Evolutionary conservation across 1,139 yeast genomes (phyloP).

Genomic region (Suzukiozyma palmioleophila): DNA sequence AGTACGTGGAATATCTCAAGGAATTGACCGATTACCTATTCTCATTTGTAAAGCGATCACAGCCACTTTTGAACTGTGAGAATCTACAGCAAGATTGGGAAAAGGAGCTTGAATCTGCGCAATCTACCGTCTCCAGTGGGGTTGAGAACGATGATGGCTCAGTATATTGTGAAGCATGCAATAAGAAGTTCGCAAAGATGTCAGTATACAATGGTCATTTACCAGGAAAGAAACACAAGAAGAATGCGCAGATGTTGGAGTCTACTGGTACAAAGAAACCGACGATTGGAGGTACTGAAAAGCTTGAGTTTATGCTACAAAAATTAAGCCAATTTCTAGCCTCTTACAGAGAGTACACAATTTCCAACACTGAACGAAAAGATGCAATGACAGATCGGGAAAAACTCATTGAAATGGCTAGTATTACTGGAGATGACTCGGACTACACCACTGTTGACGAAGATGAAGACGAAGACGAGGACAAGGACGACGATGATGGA

Average conservation of each 20-base stretch:
- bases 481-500: slow-evolving; percentile 20
- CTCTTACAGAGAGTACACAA: slow-evolving; percentile 45
- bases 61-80: slow-evolving; percentile 48
- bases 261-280: slow-evolving; percentile 7
- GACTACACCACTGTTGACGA: slow-evolving; percentile 36
- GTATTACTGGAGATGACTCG: slow-evolving; percentile 30
- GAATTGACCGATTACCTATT: slow-evolving; percentile 44
- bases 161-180: slow-evolving; percentile 61
- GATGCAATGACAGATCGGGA: slow-evolving; percentile 75
- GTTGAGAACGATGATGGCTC: slow-evolving; percentile 27
- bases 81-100: slow-evolving; percentile 27
- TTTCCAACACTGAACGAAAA: slow-evolving; percentile 59
- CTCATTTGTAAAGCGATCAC: slow-evolving; percentile 39
- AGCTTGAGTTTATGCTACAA: slow-evolving; percentile 29
- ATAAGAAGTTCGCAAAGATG: slow-evolving; percentile 56
- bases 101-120: slow-evolving; percentile 22
- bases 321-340: slow-evolving; percentile 30
- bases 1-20: slow-evolving; percentile 41
- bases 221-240: slow-evolving; percentile 70
- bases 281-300: background rate
- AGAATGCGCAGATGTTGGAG: slow-evolving; percentile 23
- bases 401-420: slow-evolving; percentile 45
- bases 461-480: slow-evolving; percentile 14
- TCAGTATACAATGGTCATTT: slow-evolving; percentile 70
- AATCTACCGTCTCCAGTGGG: slow-evolving; percentile 8